phyloP scores from a whole-genome alignment of 257 asterid genomes.

The Petunia secreta region DNA sequence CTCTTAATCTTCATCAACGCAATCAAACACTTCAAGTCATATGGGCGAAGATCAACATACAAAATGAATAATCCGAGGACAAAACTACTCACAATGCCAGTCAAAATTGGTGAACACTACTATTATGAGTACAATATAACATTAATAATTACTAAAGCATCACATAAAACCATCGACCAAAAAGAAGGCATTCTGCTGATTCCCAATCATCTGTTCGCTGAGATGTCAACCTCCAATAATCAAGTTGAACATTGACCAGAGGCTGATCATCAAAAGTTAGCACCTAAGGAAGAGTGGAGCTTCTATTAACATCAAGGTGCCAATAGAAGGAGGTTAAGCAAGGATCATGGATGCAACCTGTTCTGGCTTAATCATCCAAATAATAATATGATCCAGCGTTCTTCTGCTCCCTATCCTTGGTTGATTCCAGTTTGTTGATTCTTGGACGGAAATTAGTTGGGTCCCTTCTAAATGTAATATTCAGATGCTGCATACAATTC shows the following conservation, averaged over 20 bases:
- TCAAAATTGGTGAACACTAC: conserved; percentile 17
- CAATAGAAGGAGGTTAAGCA: conserved; percentile 24
- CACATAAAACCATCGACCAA: neutral
- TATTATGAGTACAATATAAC: neutral
- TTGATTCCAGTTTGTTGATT: conserved; percentile 92
- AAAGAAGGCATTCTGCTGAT: neutral
- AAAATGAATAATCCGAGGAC: neutral
- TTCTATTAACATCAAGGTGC: conserved; percentile 24
- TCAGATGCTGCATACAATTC: conserved; percentile 71
- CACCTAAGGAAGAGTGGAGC: conserved; percentile 26
- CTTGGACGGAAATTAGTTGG: conserved; percentile 95
- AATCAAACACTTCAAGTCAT: conserved; percentile 15
- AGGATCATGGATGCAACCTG: conserved; percentile 21
- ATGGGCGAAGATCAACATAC: neutral
- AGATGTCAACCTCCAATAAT: neutral
- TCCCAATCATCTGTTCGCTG: neutral
- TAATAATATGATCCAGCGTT: conserved; percentile 90
- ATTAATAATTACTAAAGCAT: conserved; percentile 5
- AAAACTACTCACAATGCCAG: neutral
- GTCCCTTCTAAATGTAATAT: conserved; percentile 93
- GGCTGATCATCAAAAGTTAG: neutral
- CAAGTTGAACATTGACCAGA: neutral
- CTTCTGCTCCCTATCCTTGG: conserved; percentile 98
- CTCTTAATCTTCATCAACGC: neutral
- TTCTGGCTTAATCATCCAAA: conserved; percentile 66